Evolutionary conservation across 306 rosid genomes (phyloP), one percentile per base, ranked within the genome.

Genomic region (Quillaja saponaria): DNA sequence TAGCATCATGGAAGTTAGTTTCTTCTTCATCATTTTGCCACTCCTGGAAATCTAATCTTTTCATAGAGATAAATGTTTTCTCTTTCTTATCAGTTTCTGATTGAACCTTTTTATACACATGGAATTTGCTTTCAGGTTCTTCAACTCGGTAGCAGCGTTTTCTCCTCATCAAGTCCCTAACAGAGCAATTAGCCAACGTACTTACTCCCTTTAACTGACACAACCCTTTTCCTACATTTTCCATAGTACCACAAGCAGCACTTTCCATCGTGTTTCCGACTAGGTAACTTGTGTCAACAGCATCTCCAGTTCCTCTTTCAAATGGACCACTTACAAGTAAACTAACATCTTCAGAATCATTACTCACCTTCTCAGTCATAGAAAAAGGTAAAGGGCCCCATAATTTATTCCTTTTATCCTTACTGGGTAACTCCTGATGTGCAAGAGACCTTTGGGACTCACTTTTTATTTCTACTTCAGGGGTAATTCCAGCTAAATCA

Each of bases 131-230:
- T 38, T 82, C 88, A 62, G 15, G 56, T 68, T 78, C 78, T 56
- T 81, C 88, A 28, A 49, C 66, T 55, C 68, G 88, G 61, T 61
- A 40, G 25, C 72, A 78, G 55, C 96, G 81, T 71, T 88, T 88
- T 75, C 84, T 81, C 80, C 96, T 86, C 98, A 91, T 91, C 84
- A 91, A 72, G 69, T 88, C 98, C 62, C 92, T 71, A 72, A 91
- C 47, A n/a, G 96, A 88, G 79, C 81, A 64, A 73, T 51, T 76
- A 71, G 45, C 79, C 70, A 72, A 65, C 45, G 61, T 10, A 19
- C 71, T 38, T 55, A 14, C 64, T 60, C 80, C 83, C 45, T 77
- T 80, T 28, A 67, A 37, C 39, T 67, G 74, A 54, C 69, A 70
- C 48, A 49, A 50, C 59, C 74, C 56, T 55, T 42, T 7, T 33